Evolutionary conservation across 345 rosid species (phyloP).

Genomic region (Kandelia obovata): DNA sequence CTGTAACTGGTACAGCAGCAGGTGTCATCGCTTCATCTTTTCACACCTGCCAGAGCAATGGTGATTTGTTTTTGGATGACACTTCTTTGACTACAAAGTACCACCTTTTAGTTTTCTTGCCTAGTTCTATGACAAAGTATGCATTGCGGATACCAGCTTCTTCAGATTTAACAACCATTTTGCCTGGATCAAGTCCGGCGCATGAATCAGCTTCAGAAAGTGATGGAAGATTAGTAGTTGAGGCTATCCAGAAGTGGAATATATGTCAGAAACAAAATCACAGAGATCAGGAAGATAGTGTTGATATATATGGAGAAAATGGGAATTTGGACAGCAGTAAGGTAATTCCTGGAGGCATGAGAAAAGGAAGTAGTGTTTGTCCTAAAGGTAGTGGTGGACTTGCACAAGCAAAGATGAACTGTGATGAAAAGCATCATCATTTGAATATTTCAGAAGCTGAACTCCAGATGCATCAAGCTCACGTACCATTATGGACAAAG

Average conservation of each 20-base stretch:
- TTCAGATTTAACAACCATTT: slow-evolving; percentile 29
- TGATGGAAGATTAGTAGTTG: slow-evolving; percentile 64
- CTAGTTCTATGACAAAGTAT: slow-evolving; percentile 82
- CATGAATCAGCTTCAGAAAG: slow-evolving; percentile 52
- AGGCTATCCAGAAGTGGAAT: slow-evolving; percentile 80
- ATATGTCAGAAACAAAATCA: slow-evolving; percentile 66
- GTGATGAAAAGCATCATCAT: slow-evolving; percentile 52
- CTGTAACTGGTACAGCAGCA: slow-evolving; percentile 67
- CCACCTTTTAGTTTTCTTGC: slow-evolving; percentile 74
- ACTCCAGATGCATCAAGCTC: slow-evolving; percentile 56
- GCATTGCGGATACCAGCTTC: slow-evolving; percentile 39
- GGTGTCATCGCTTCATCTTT: slow-evolving; percentile 76
- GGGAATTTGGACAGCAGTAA: slow-evolving; percentile 57
- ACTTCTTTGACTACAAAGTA: slow-evolving; percentile 41
- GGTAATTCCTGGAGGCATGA: slow-evolving; percentile 70
- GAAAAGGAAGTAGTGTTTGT: slow-evolving; percentile 30
- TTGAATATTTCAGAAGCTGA: slow-evolving; percentile 83
- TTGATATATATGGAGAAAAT: slow-evolving; percentile 81
- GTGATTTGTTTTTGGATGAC: slow-evolving; percentile 22
- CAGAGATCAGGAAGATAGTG: slow-evolving; percentile 66
- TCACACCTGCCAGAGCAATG: slow-evolving; percentile 51
- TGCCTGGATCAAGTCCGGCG: slow-evolving; percentile 33
- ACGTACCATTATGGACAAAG: slow-evolving; percentile 61
- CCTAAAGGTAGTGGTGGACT: slow-evolving; percentile 29
- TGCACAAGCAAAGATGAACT: slow-evolving; percentile 28